These are phyloP conservation scores for Apiotrichum gamsii DNA, from an alignment of 1,284 basidiomycete genomes.

Conservation along the genomic window DNA sequence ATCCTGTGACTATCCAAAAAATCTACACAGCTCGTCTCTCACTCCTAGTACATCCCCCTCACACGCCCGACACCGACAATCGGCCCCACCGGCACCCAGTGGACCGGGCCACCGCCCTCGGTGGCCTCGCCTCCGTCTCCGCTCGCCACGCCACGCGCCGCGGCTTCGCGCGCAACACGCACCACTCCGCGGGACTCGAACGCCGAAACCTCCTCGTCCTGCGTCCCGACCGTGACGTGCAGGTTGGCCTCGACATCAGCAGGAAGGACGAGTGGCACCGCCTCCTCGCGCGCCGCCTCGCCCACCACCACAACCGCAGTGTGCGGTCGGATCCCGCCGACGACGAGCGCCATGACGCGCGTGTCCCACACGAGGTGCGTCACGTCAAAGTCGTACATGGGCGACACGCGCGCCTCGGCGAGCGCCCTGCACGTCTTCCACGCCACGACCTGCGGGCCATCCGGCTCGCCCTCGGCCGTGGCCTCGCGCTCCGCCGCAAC, in stretches of 20 bases:
- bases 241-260: conserved; percentile 53
- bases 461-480: conserved; percentile 8
- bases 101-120: conserved; percentile 31
- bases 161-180: conserved; percentile 26
- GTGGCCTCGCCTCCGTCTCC: conserved; percentile 27
- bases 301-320: conserved; percentile 1
- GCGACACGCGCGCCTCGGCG: conserved; percentile 48
- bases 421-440: conserved; percentile 64
- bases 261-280: conserved; percentile 45
- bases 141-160: conserved; percentile 14
- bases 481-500: conserved; percentile 50
- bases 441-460: conserved; percentile 36
- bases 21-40: too few species aligned
- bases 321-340: conserved; percentile 55
- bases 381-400: conserved; percentile 60
- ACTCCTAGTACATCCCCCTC: conserved; percentile 28
- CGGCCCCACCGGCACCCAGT: conserved; percentile 24
- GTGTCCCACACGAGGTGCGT: conserved; percentile 67
- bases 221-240: conserved; percentile 87
- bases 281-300: too few species aligned
- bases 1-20: too few species aligned
- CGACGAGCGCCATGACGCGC: conserved; percentile 68
- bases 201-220: conserved; percentile 53
- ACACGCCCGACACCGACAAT: conserved; percentile 26
- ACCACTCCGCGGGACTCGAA: conserved; percentile 54